Conservation (phyloP, 1,284 basidiomycete genomes). For the Cerioporus squamosus region DNA sequence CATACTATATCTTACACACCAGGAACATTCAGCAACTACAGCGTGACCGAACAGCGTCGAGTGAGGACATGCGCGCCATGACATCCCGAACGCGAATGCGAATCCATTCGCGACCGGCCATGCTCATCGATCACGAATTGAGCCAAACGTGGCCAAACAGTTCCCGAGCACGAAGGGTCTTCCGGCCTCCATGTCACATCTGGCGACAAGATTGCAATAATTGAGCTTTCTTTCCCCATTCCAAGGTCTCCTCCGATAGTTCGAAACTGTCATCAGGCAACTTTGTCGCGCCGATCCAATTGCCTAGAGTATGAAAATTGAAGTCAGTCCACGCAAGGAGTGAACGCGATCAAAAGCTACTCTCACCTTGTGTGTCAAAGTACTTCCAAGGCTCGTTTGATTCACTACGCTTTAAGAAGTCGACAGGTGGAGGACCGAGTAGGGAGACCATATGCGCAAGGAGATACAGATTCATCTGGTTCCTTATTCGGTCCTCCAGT, state of each 20-base stretch:
- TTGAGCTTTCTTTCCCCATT: conserved; percentile 13
- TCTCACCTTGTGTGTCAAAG: conserved; percentile 20
- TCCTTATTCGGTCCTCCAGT: conserved; percentile 16
- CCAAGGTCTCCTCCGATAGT: conserved; percentile 9
- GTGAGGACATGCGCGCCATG: too few relatives aligned
- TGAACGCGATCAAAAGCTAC: background rate
- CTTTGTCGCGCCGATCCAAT: conserved; percentile 11
- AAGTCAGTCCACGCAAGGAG: too few relatives aligned
- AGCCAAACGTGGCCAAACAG: too few relatives aligned
- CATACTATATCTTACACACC: too few relatives aligned
- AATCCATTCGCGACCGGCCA: too few relatives aligned
- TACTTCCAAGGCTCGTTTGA: conserved; percentile 14
- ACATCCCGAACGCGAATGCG: too few relatives aligned
- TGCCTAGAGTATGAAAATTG: background rate
- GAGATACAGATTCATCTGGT: conserved; percentile 17
- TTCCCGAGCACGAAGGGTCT: background rate
- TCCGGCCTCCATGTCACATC: conserved; percentile 14
- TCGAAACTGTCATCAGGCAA: conserved; percentile 15
- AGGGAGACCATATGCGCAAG: conserved; percentile 31
- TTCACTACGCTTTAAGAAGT: conserved; percentile 18
- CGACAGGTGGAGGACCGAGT: conserved; percentile 27
- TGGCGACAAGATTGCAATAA: conserved; percentile 11
- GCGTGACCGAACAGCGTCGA: too few relatives aligned
- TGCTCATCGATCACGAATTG: too few relatives aligned
- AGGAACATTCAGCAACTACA: too few relatives aligned